Evolutionary conservation across 257 asterid genomes (phyloP).

Genomic region (Cinchona pubescens): DNA sequence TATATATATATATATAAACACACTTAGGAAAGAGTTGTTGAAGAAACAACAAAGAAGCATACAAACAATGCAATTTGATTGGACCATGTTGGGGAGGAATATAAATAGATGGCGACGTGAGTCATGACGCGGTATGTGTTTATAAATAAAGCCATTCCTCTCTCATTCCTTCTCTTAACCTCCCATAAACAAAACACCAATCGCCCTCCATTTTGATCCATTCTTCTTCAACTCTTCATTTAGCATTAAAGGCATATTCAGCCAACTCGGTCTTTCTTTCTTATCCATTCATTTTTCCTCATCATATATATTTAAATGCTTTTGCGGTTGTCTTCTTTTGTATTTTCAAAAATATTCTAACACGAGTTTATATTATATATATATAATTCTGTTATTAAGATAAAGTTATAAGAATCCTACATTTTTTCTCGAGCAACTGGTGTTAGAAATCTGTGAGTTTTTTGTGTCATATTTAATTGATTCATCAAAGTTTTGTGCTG

Average conservation of each 20-base stretch:
- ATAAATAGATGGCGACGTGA: constrained; percentile 15
- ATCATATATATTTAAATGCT: neutral
- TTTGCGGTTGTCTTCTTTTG: constrained; percentile 3
- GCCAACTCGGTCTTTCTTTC: constrained; percentile 12
- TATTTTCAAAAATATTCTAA: neutral
- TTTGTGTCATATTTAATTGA: neutral
- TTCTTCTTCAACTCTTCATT: neutral
- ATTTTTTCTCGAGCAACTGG: neutral
- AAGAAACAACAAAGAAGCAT: constrained; percentile 20
- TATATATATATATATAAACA: too few relatives aligned
- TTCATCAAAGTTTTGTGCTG: neutral
- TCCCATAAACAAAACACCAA: neutral
- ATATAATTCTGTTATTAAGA: too few relatives aligned
- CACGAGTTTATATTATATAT: neutral
- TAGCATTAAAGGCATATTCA: neutral
- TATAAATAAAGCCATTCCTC: neutral
- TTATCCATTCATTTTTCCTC: constrained; percentile 9
- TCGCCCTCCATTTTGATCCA: constrained; percentile 23
- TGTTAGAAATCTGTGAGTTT: neutral
- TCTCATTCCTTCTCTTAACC: neutral
- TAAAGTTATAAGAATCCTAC: neutral
- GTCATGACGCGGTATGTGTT: constrained; percentile 11
- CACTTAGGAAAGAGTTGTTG: neutral
- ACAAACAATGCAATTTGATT: neutral
- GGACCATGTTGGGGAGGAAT: neutral